phyloP scores from a whole-genome alignment of 2,329 filamentous ascomycete species.

The Amauroascus verrucosus region DNA sequence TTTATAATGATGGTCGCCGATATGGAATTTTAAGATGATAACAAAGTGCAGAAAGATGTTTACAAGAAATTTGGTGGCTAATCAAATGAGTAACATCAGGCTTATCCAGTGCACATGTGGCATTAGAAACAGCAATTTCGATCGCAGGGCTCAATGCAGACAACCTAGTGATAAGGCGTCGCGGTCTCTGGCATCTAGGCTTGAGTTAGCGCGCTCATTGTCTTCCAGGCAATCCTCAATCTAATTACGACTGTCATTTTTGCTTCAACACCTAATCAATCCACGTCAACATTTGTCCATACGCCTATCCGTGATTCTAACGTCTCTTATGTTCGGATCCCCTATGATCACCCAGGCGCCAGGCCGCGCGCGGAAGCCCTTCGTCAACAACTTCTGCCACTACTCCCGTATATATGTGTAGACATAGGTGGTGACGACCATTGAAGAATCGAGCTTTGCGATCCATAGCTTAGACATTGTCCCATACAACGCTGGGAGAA shows the following conservation, averaged over 20 bases:
- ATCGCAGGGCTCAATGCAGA: slow-evolving; percentile 52
- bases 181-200: too few species aligned
- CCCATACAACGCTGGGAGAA: slow-evolving; percentile 55
- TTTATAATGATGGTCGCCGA: slow-evolving; percentile 44
- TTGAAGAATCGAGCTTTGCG: slow-evolving; percentile 52
- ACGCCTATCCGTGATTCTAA: too few species aligned
- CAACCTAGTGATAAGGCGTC: slow-evolving; percentile 50
- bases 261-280: too few species aligned
- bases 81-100: slow-evolving; percentile 60
- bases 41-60: slow-evolving; percentile 60
- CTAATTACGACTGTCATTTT: too few species aligned
- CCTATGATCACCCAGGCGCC: slow-evolving; percentile 61
- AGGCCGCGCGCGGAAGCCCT: slow-evolving; percentile 57
- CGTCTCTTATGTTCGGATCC: too few species aligned
- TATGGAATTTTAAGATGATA: slow-evolving; percentile 55
- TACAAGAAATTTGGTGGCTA: slow-evolving; percentile 52
- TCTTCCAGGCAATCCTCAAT: too few species aligned
- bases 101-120: slow-evolving; percentile 56
- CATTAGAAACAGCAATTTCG: slow-evolving; percentile 51
- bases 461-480: slow-evolving; percentile 64
- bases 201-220: too few species aligned
- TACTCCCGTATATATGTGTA: slow-evolving; percentile 61
- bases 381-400: slow-evolving; percentile 62
- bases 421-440: slow-evolving; percentile 54
- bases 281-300: too few species aligned